Evolutionary conservation across 139 green algal genomes (phyloP).

Genomic region (Chlamydomonas urium): DNA sequence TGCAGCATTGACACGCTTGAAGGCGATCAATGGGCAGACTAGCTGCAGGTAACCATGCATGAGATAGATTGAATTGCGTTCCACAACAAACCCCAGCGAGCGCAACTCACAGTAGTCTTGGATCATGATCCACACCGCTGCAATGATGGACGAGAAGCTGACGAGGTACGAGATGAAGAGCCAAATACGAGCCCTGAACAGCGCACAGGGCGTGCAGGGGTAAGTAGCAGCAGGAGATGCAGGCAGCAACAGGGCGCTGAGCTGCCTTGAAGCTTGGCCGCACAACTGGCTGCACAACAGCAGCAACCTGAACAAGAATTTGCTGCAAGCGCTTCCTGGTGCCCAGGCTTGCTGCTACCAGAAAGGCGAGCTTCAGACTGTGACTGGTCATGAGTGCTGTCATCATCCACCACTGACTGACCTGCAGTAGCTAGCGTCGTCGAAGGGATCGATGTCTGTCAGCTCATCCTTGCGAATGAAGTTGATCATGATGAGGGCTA

Average conservation of each 20-base stretch:
- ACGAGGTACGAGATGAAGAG: constrained; percentile 87
- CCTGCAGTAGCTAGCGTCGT: constrained; percentile 71
- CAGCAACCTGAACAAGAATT: no score
- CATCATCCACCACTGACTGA: constrained; percentile 20
- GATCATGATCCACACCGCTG: constrained; percentile 71
- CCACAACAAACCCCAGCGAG: no score
- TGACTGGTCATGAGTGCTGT: no score
- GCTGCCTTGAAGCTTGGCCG: no score
- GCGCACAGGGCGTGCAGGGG: no score
- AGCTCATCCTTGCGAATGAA: constrained; percentile 55
- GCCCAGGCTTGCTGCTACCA: no score
- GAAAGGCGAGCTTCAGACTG: neutral
- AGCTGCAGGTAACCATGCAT: no score
- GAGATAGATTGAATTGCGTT: no score
- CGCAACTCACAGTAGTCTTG: constrained; percentile 51
- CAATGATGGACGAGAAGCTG: constrained; percentile 64
- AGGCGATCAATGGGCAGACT: neutral
- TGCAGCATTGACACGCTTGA: neutral
- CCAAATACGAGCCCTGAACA: constrained; percentile 65
- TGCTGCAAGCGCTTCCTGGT: no score
- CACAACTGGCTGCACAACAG: no score
- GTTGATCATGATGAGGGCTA: constrained; percentile 91
- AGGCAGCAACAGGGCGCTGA: no score
- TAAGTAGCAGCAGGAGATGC: no score
- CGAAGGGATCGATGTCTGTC: constrained; percentile 62